Conservation (phyloP, 2,329 filamentous ascomycete species). For the Orbilia oligospora region DNA sequence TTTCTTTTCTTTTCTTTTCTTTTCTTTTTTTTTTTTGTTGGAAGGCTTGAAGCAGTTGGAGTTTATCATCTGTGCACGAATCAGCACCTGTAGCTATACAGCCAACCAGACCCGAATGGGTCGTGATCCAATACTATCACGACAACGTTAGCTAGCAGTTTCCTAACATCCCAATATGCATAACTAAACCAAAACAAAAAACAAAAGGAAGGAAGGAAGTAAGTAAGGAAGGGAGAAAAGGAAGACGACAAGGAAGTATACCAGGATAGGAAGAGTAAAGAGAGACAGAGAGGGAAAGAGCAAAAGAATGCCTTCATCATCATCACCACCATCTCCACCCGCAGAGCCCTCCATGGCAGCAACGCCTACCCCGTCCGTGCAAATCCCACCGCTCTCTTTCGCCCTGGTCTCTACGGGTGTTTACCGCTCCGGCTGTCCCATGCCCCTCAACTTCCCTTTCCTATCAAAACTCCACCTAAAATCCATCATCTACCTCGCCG, state of each 20-base stretch:
- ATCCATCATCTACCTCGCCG: conserved; percentile 63
- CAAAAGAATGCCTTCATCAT: not conserved
- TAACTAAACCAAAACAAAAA: not conserved
- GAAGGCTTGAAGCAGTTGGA: not conserved
- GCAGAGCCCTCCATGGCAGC: not conserved
- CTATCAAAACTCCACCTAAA: conserved; percentile 62
- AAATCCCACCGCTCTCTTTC: conserved; percentile 63
- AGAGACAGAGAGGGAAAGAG: not conserved
- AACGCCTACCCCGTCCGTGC: conserved; percentile 28
- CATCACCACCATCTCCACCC: not conserved
- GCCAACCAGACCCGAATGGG: not conserved
- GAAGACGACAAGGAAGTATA: not conserved
- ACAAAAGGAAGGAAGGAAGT: not conserved
- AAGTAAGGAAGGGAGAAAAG: not conserved
- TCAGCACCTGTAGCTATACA: not conserved
- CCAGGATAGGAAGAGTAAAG: too few relatives aligned
- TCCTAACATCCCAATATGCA: not conserved
- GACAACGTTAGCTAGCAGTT: conserved; percentile 3
- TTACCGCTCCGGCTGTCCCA: conserved; percentile 64
- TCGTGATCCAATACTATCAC: conserved; percentile 9
- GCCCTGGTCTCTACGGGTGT: conserved; percentile 62
- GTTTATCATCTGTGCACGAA: too few relatives aligned
- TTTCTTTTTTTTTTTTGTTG: not conserved
- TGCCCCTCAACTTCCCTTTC: conserved; percentile 64
- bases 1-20: too few relatives aligned